phyloP scores from a whole-genome alignment of 495 filamentous ascomycete genomes.

The Tuber magnatum region DNA sequence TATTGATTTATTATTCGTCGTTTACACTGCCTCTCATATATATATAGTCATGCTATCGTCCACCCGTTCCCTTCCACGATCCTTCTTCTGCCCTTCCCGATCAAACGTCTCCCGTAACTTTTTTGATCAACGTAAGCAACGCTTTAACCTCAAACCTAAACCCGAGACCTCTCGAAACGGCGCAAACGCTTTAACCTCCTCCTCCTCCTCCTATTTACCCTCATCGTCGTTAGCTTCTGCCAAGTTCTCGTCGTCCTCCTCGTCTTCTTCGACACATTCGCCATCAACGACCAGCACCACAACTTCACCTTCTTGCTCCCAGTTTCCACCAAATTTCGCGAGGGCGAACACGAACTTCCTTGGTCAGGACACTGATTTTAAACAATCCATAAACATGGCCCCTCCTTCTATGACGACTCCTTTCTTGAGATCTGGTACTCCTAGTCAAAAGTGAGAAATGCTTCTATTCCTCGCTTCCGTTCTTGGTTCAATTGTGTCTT shows the following conservation, averaged over 20 bases:
- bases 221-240: constrained; percentile 5
- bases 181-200: neutral
- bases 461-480: constrained; percentile 7
- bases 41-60: constrained; percentile 33
- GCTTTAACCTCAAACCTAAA: neutral
- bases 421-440: constrained; percentile 28
- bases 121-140: neutral
- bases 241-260: constrained; percentile 13
- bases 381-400: constrained; percentile 11
- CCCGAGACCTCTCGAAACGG: neutral
- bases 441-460: constrained; percentile 25
- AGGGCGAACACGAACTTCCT: constrained; percentile 40
- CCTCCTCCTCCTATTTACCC: neutral
- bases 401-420: constrained; percentile 26
- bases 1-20: constrained; percentile 16
- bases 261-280: constrained; percentile 6
- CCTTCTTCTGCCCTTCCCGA: constrained; percentile 11
- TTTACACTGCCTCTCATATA: constrained; percentile 8
- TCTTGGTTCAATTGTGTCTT: constrained; percentile 1
- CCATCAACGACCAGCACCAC: neutral
- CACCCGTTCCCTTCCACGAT: constrained; percentile 14
- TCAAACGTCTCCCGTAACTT: neutral
- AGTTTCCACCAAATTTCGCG: constrained; percentile 24
- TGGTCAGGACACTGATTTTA: constrained; percentile 33
- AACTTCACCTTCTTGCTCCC: neutral